phyloP scores from a whole-genome alignment of 2,329 filamentous ascomycete genomes.

The Dothideomycetes sp. region DNA sequence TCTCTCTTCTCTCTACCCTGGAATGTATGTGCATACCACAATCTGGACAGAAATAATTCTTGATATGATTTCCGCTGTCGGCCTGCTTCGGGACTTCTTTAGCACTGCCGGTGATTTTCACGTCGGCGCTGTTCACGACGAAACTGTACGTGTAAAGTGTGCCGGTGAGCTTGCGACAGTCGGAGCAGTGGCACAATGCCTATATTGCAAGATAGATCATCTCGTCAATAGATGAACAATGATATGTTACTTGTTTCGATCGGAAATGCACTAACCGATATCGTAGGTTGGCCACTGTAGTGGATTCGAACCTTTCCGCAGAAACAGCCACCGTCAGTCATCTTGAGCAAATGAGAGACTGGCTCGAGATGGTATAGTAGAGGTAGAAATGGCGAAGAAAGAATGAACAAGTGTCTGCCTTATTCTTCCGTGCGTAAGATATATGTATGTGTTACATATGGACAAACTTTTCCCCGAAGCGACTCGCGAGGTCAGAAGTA shows the following conservation, averaged over 20 bases:
- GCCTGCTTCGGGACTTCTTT: slow-evolving; percentile 39
- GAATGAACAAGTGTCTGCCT: too few species aligned
- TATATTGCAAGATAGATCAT: slow-evolving; percentile 13
- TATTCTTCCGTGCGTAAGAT: too few species aligned
- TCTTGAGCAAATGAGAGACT: too few species aligned
- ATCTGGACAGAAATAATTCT: slow-evolving; percentile 46
- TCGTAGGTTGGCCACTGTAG: slow-evolving; percentile 34
- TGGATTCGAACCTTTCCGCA: slow-evolving; percentile 39
- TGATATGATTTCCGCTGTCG: slow-evolving; percentile 43
- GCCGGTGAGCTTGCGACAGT: slow-evolving; percentile 38
- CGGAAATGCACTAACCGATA: slow-evolving; percentile 32
- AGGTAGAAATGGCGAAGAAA: too few species aligned
- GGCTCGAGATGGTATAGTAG: too few species aligned
- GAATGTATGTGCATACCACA: slow-evolving; percentile 37
- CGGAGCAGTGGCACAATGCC: slow-evolving; percentile 45
- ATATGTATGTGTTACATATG: too few species aligned
- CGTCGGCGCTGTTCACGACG: slow-evolving; percentile 29
- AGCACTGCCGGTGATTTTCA: slow-evolving; percentile 38
- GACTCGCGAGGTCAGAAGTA: too few species aligned
- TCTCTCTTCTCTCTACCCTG: not conserved
- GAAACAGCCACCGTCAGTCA: slow-evolving; percentile 35
- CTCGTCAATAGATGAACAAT: not conserved
- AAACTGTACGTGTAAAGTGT: slow-evolving; percentile 41
- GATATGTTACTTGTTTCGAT: slow-evolving; percentile 2
- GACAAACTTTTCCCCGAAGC: too few species aligned